Conservation (phyloP, 768 basidiomycete genomes). For the Chalciporus piperatus region DNA sequence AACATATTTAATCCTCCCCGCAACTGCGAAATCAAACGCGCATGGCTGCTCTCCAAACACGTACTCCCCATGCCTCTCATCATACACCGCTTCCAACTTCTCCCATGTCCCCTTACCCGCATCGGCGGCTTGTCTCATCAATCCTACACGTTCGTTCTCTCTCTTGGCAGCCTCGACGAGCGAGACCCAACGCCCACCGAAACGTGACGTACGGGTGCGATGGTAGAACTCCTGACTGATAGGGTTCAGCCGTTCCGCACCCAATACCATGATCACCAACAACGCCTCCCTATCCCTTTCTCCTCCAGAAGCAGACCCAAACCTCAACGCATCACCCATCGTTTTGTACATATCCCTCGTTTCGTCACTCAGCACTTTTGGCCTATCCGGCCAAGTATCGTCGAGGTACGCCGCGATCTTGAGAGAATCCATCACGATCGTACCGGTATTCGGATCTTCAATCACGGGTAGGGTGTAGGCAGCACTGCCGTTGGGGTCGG, state of each 20-base stretch:
- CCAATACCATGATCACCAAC: slow-evolving; percentile 23
- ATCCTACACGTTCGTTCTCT: slow-evolving; percentile 25
- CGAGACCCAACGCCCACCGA: slow-evolving; percentile 39
- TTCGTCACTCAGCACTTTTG: slow-evolving; percentile 35
- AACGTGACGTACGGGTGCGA: slow-evolving; percentile 30
- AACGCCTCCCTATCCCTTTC: background rate
- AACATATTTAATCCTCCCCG: slow-evolving; percentile 14
- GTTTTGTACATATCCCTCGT: slow-evolving; percentile 33
- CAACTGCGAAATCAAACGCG: slow-evolving; percentile 20
- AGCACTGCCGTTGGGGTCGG: background rate
- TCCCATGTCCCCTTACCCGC: slow-evolving; percentile 29
- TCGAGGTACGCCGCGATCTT: slow-evolving; percentile 53
- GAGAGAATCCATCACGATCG: slow-evolving; percentile 40
- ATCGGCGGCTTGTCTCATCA: slow-evolving; percentile 16
- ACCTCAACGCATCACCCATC: slow-evolving; percentile 19
- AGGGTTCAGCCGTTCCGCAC: slow-evolving; percentile 28
- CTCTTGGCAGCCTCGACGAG: slow-evolving; percentile 19
- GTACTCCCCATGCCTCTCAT: background rate
- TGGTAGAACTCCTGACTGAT: slow-evolving; percentile 40
- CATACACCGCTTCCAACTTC: slow-evolving; percentile 15
- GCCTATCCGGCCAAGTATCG: slow-evolving; percentile 43
- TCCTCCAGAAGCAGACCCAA: slow-evolving; percentile 4
- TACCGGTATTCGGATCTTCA: slow-evolving; percentile 41
- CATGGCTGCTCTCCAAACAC: slow-evolving; percentile 17
- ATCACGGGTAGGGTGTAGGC: slow-evolving; percentile 49